A percentile compares a stretch with the other conserved stretches of the same genome.
phyloP scores from a whole-genome alignment of 768 basidiomycete species.

The Suillus brevipes region DNA sequence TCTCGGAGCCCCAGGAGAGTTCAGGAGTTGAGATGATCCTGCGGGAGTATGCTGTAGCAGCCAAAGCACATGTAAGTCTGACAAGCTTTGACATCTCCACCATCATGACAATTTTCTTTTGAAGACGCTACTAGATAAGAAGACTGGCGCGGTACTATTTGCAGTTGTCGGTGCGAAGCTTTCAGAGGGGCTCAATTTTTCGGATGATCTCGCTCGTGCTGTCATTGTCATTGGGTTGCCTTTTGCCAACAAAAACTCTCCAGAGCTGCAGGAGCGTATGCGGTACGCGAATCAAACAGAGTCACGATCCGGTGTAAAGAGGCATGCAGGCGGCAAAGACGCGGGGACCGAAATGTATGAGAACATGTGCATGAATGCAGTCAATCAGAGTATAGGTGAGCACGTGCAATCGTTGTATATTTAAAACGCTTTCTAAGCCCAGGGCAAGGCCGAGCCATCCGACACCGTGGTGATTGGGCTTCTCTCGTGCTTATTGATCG shows the following conservation, averaged over 20 bases:
- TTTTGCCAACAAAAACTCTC: slow-evolving; percentile 88
- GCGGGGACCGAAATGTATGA: slow-evolving; percentile 85
- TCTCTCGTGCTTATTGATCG: slow-evolving; percentile 84
- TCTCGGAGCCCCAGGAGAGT: slow-evolving; percentile 81
- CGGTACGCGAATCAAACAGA: slow-evolving; percentile 75
- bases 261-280: slow-evolving; percentile 90
- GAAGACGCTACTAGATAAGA: slow-evolving; percentile 27
- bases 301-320: slow-evolving; percentile 39
- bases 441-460: slow-evolving; percentile 80
- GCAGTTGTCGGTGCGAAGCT: slow-evolving; percentile 97
- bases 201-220: slow-evolving; percentile 79
- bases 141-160: slow-evolving; percentile 76
- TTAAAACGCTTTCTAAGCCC: slow-evolving; percentile 5
- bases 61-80: slow-evolving; percentile 14
- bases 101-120: slow-evolving; percentile 22
- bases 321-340: slow-evolving; percentile 48
- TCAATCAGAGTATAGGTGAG: slow-evolving; percentile 96
- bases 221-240: slow-evolving; percentile 90
- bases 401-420: background rate
- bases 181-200: slow-evolving; percentile 86
- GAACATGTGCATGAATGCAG: slow-evolving; percentile 90
- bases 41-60: slow-evolving; percentile 66
- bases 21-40: slow-evolving; percentile 73
- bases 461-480: slow-evolving; percentile 91
- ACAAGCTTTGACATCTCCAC: background rate